phyloP scores from a whole-genome alignment of 495 filamentous ascomycete genomes.

The Penicillium coffeae region DNA sequence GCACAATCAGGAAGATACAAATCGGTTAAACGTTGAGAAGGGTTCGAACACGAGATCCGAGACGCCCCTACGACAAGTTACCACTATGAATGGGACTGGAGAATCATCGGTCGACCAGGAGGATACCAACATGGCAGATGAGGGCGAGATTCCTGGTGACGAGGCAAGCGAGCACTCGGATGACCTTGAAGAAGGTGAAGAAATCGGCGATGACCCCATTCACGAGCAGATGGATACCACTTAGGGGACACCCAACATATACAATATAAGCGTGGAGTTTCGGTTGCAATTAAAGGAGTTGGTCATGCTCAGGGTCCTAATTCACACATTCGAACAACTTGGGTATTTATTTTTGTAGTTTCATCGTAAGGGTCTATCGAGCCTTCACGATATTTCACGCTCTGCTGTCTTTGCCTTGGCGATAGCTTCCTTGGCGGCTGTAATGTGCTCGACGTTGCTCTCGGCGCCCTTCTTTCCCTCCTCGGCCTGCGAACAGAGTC shows the following conservation, averaged over 20 bases:
- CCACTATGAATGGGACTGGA: conserved; percentile 27
- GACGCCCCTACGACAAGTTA: conserved; percentile 42
- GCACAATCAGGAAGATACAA: conserved; percentile 41
- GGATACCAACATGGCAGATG: conserved; percentile 56
- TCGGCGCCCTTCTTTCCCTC: conserved; percentile 43
- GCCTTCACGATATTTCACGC: conserved; percentile 37
- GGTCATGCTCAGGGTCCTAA: conserved; percentile 17
- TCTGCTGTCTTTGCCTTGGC: conserved; percentile 52
- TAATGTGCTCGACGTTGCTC: conserved; percentile 54
- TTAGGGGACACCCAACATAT: conserved; percentile 18
- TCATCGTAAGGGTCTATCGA: background rate
- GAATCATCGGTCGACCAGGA: conserved; percentile 36
- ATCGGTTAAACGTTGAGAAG: conserved; percentile 41
- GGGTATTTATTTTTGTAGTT: background rate
- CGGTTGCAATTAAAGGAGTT: conserved; percentile 22
- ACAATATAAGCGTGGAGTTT: conserved; percentile 36
- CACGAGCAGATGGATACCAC: conserved; percentile 71
- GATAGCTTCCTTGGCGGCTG: conserved; percentile 56
- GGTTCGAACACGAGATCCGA: conserved; percentile 20
- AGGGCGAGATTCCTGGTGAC: conserved; percentile 57
- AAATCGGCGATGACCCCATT: conserved; percentile 46
- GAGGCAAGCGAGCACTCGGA: conserved; percentile 37
- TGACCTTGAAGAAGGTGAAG: conserved; percentile 46
- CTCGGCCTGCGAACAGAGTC: conserved; percentile 26
- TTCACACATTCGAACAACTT: conserved; percentile 19